A percentile compares a stretch with the other conserved stretches of the same genome.
Conservation (phyloP, 495 filamentous ascomycete species). For the Bacidia gigantensis region DNA sequence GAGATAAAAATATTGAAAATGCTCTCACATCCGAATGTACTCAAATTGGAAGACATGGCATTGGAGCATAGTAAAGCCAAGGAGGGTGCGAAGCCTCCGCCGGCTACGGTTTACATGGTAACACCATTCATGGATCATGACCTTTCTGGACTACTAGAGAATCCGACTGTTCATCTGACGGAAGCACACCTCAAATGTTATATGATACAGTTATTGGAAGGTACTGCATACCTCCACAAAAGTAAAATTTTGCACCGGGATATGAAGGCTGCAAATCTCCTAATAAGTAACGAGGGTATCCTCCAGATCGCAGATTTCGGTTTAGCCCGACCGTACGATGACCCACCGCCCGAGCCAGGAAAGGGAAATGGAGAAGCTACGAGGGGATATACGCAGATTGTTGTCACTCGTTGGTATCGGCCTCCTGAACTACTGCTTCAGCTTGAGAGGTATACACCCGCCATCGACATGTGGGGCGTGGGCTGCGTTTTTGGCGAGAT, state of each 20-base stretch:
- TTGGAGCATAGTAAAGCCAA: constrained; percentile 68
- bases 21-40: constrained; percentile 75
- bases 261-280: constrained; percentile 97
- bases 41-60: constrained; percentile 89
- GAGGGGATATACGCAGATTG: constrained; percentile 84
- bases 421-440: constrained; percentile 87
- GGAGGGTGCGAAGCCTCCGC: constrained; percentile 45
- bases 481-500: constrained; percentile 98
- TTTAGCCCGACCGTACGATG: constrained; percentile 85
- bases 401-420: constrained; percentile 95
- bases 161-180: constrained; percentile 73
- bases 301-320: constrained; percentile 98
- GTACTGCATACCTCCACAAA: constrained; percentile 77
- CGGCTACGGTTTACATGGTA: constrained; percentile 94
- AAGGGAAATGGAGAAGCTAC: constrained; percentile 71
- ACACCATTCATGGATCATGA: constrained; percentile 99
- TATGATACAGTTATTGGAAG: constrained; percentile 84
- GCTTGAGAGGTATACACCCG: constrained; percentile 77
- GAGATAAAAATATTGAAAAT: constrained; percentile 97
- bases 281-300: constrained; percentile 89
- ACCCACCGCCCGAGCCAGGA: constrained; percentile 62
- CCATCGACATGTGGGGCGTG: constrained; percentile 97
- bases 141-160: constrained; percentile 87
- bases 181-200: constrained; percentile 96
- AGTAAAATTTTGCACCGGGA: constrained; percentile 87